Evolutionary conservation across 768 basidiomycete species (phyloP).

Genomic region (Psilocybe cubensis): DNA sequence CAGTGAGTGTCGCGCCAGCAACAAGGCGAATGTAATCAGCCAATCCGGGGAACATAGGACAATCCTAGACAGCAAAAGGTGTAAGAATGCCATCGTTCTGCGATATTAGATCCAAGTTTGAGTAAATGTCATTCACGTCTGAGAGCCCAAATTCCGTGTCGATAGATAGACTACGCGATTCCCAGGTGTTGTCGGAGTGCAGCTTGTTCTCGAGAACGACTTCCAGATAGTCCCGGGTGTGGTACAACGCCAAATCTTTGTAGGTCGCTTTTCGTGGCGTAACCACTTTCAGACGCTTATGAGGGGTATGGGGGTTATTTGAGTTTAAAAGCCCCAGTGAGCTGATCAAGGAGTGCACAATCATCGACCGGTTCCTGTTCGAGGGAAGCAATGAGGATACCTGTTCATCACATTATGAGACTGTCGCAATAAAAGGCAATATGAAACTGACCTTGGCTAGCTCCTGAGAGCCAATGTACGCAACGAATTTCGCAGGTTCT

Average conservation of each 20-base stretch:
- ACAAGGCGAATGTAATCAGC: slow-evolving; percentile 70
- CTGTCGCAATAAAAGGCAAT: not conserved
- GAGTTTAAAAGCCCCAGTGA: slow-evolving; percentile 51
- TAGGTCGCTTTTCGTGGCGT: slow-evolving; percentile 56
- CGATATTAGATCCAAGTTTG: not conserved
- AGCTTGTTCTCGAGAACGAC: slow-evolving; percentile 45
- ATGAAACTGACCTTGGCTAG: slow-evolving; percentile 21
- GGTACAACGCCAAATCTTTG: slow-evolving; percentile 67
- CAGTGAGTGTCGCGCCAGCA: slow-evolving; percentile 80
- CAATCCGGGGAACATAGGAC: slow-evolving; percentile 75
- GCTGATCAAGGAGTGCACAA: slow-evolving; percentile 68
- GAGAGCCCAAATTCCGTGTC: slow-evolving; percentile 53
- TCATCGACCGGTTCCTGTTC: slow-evolving; percentile 63
- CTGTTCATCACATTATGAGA: slow-evolving; percentile 19
- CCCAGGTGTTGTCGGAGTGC: not conserved
- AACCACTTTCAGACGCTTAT: slow-evolving; percentile 46
- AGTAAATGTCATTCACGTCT: slow-evolving; percentile 28
- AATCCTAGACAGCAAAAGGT: slow-evolving; percentile 58
- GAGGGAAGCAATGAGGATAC: slow-evolving; percentile 64
- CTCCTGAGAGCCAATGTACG: slow-evolving; percentile 28
- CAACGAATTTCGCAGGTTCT: slow-evolving; percentile 7
- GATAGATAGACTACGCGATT: slow-evolving; percentile 1
- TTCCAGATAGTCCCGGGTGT: slow-evolving; percentile 73
- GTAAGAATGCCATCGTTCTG: not conserved
- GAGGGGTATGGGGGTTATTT: slow-evolving; percentile 22